Percentiles rank a stretch among this genome's conserved stretches.
Evolutionary conservation across 2,329 filamentous ascomycete species (phyloP).

Genomic region (Blastomyces silverae): DNA sequence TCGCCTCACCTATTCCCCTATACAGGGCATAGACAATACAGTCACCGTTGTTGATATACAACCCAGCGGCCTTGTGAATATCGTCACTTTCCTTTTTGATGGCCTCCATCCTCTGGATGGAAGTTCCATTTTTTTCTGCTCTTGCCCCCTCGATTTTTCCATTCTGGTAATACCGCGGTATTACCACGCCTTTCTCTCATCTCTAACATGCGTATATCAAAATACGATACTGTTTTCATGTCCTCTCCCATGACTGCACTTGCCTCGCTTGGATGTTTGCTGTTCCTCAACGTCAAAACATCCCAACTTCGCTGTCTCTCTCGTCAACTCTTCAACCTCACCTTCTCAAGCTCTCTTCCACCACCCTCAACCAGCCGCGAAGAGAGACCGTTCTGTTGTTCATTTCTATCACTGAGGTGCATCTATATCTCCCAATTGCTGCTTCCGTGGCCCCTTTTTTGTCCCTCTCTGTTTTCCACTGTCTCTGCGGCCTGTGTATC

Average conservation of each 20-base stretch:
- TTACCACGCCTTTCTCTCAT: slow-evolving; percentile 6
- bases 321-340: slow-evolving; percentile 25
- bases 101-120: neutral
- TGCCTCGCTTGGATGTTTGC: slow-evolving; percentile 7
- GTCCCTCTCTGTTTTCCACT: slow-evolving; percentile 18
- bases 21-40: neutral
- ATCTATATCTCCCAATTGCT: slow-evolving; percentile 23
- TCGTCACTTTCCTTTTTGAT: slow-evolving; percentile 1
- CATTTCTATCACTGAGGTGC: slow-evolving; percentile 16
- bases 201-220: slow-evolving; percentile 5
- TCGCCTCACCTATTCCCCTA: neutral
- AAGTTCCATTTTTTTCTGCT: slow-evolving; percentile 2
- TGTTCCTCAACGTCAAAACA: slow-evolving; percentile 17
- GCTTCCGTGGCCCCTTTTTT: slow-evolving; percentile 20
- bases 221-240: slow-evolving; percentile 11
- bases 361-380: slow-evolving; percentile 20
- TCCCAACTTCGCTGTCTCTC: slow-evolving; percentile 23
- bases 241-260: neutral
- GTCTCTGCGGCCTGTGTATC: slow-evolving; percentile 11
- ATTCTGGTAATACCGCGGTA: slow-evolving; percentile 15
- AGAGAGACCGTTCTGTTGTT: slow-evolving; percentile 13
- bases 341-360: slow-evolving; percentile 22
- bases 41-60: neutral
- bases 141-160: neutral
- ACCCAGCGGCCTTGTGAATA: neutral